Conservation (phyloP, 1,284 basidiomycete species). For the Pascua sp. region DNA sequence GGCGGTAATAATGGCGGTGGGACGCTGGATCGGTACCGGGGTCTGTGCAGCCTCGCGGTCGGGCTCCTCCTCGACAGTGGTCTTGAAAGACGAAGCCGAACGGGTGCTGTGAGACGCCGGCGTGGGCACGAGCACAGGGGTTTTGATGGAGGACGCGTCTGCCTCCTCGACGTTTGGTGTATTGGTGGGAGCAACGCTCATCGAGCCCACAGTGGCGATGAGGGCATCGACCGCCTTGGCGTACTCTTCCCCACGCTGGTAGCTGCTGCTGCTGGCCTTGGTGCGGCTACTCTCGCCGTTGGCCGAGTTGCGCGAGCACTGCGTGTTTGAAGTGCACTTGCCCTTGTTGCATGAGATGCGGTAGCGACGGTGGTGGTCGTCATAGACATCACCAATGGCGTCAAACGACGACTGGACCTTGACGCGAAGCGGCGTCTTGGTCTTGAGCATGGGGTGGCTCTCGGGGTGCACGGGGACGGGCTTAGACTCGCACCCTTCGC, state of each 20-base stretch:
- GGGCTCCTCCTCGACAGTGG: too few species aligned
- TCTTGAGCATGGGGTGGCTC: constrained; percentile 74
- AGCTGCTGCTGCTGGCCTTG: not conserved
- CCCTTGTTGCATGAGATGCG: constrained; percentile 2
- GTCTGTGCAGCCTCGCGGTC: too few species aligned
- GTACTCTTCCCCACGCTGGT: constrained; percentile 11
- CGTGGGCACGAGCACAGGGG: not conserved
- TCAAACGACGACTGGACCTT: constrained; percentile 31
- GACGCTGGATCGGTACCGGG: too few species aligned
- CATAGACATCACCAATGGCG: constrained; percentile 18
- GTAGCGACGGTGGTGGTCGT: constrained; percentile 16
- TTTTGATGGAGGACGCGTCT: constrained; percentile 2
- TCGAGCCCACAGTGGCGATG: constrained; percentile 4
- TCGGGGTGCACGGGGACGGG: constrained; percentile 72
- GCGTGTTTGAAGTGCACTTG: not conserved
- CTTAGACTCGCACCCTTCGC: constrained; percentile 71
- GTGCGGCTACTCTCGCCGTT: not conserved
- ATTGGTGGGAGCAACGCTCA: not conserved
- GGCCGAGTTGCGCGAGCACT: not conserved
- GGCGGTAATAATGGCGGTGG: too few species aligned
- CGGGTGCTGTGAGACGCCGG: too few species aligned
- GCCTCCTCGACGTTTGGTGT: constrained; percentile 13
- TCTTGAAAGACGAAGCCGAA: too few species aligned
- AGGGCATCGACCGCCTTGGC: constrained; percentile 15
- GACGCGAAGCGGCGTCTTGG: constrained; percentile 53